Percentiles rank a stretch among this genome's conserved stretches.
Conservation (phyloP, 352 stramenopile genomes). For the Phytophthora citricola region DNA sequence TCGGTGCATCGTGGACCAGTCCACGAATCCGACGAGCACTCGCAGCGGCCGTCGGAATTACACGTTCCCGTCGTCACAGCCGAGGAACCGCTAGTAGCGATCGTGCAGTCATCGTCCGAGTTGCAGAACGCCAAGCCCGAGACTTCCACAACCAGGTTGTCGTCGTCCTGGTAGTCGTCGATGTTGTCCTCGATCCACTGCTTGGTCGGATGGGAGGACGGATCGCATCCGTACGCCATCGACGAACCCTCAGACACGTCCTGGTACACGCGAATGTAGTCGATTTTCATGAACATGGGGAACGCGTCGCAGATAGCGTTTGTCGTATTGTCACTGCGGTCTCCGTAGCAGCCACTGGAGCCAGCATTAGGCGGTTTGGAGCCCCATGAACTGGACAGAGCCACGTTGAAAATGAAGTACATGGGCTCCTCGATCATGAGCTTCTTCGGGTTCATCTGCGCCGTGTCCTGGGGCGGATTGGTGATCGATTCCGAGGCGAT, state of each 20-base stretch:
- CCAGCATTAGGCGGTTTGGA: slow-evolving; percentile 51
- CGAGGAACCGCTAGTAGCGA: slow-evolving; percentile 27
- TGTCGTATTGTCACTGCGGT: slow-evolving; percentile 27
- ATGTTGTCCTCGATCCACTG: slow-evolving; percentile 71
- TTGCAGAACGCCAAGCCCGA: slow-evolving; percentile 55
- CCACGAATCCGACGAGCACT: slow-evolving; percentile 45
- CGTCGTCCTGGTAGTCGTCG: slow-evolving; percentile 52
- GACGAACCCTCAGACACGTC: slow-evolving; percentile 35
- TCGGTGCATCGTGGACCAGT: slow-evolving; percentile 57
- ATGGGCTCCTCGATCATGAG: slow-evolving; percentile 92
- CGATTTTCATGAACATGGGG: slow-evolving; percentile 74
- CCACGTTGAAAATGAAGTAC: slow-evolving; percentile 93
- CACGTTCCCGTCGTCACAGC: slow-evolving; percentile 42
- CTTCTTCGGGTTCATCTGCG: slow-evolving; percentile 70
- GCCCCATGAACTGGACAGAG: slow-evolving; percentile 84
- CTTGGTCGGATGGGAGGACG: slow-evolving; percentile 56
- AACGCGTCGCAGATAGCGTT: slow-evolving; percentile 69
- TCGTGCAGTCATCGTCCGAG: slow-evolving; percentile 58
- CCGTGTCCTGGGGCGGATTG: slow-evolving; percentile 49
- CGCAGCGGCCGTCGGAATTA: slow-evolving; percentile 37
- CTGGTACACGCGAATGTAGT: slow-evolving; percentile 70
- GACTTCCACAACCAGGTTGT: slow-evolving; percentile 55
- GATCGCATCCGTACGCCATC: slow-evolving; percentile 63
- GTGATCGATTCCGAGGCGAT: slow-evolving; percentile 71
- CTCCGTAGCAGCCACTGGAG: slow-evolving; percentile 35